phyloP scores from a whole-genome alignment of 106 monocot genomes.

The Platanthera guangdongensis region DNA sequence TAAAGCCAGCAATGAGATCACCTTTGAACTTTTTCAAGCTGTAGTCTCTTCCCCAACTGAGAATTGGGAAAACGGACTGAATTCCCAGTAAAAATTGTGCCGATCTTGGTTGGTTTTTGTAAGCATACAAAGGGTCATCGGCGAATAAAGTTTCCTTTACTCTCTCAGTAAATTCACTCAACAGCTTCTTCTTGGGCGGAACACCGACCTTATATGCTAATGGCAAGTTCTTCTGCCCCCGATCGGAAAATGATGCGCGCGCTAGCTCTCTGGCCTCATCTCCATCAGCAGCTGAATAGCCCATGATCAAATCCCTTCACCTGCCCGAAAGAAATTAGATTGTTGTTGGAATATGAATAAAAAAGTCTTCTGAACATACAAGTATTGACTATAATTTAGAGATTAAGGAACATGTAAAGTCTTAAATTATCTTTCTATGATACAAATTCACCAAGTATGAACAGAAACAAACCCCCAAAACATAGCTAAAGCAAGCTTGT shows the following conservation, averaged over 20 bases:
- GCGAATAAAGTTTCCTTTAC: constrained; percentile 79
- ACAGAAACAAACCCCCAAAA: background rate
- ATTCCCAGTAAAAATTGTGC: constrained; percentile 55
- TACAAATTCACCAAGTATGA: background rate
- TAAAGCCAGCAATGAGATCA: constrained; percentile 84
- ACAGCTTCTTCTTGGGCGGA: constrained; percentile 41
- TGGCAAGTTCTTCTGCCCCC: background rate
- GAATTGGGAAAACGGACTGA: constrained; percentile 61
- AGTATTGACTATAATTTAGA: background rate
- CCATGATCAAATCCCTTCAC: constrained; percentile 12
- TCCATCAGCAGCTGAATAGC: constrained; percentile 14
- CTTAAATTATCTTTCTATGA: background rate
- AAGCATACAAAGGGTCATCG: constrained; percentile 73
- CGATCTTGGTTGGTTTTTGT: constrained; percentile 57
- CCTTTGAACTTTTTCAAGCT: constrained; percentile 55
- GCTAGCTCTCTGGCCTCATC: constrained; percentile 9
- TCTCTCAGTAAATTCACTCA: constrained; percentile 30
- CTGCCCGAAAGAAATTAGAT: background rate
- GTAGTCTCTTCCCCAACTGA: constrained; percentile 71
- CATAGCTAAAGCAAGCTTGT: background rate
- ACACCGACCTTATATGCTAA: constrained; percentile 48
- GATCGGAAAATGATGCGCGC: background rate
- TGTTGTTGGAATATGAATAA: background rate
- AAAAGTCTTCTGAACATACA: background rate
- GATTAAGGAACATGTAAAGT: background rate